Base-by-base conservation (phyloP, 805 yeast genomes). In the Myxozyma lipomycoides region DNA sequence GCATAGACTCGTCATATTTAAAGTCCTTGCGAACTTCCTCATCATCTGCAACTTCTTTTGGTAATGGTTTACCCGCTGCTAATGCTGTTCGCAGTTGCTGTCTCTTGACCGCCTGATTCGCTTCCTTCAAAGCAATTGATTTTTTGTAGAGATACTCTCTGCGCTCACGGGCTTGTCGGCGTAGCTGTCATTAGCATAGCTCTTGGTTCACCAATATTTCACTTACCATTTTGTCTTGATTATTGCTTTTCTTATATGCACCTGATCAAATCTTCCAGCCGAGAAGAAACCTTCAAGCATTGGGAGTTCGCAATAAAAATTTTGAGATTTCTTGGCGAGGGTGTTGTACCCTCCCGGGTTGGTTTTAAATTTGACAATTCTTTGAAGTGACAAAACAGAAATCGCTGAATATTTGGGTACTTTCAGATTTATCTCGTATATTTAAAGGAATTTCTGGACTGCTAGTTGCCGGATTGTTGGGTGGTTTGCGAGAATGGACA, bases 121-220 rank as follows among this genome's bases (percentile, higher is more conserved):
- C 84, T 59, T 93, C 98, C 67, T 93, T 96, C 32, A 91, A 76
- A 65, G 88, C 93, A 45, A 86, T 80, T 0, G 96, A 86, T 66
- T 90, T 89, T 45, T 88, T 78, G 72, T 86, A 93, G 24, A 93
- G 74, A 63, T 90, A 93, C 64, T 93, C 98, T 68, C 95, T 81
- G 72, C 98, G 79, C 68, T 93, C 97, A 71, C 98, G 82, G 5
- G 98, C 97, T 65, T 91, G 95, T 73, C 88, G 81, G 70, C 98
- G 80, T 21, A 52, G 30, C 58, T 53, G 23, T 12, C 12, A 28
- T 28, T n/a, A n/a, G n/a, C n/a, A n/a, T n/a, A n/a, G n/a, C n/a
- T n/a, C n/a, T n/a, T n/a, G n/a, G n/a, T n/a, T n/a, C n/a, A n/a
- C n/a, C n/a, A n/a, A n/a, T n/a, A n/a, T n/a, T n/a, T n/a, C 18